Percentiles rank a stretch among this genome's conserved stretches.
Evolutionary conservation across 148 eudicot species (phyloP).

Genomic region (Fagopyrum esculentum): DNA sequence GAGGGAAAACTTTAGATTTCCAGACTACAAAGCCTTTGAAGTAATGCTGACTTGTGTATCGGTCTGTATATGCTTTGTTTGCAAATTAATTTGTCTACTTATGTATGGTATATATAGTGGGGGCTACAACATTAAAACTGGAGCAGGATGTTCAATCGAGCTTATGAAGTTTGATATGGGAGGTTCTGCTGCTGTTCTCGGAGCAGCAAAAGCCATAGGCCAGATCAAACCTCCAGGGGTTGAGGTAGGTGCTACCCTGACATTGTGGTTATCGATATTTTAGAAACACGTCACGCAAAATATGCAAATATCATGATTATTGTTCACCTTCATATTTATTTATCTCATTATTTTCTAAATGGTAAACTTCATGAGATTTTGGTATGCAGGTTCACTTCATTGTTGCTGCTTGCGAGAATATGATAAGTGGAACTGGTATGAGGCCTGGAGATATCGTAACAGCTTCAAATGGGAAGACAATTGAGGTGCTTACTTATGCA

Average conservation of each 20-base stretch:
- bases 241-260: slow-evolving; percentile 41
- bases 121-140: slow-evolving; percentile 98
- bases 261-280: neutral
- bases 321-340: neutral
- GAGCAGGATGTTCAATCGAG: slow-evolving; percentile 87
- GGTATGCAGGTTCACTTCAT: slow-evolving; percentile 83
- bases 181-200: slow-evolving; percentile 95
- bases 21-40: neutral
- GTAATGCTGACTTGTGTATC: neutral
- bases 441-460: slow-evolving; percentile 95
- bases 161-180: slow-evolving; percentile 98
- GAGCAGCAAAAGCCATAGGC: slow-evolving; percentile 98
- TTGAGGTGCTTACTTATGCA: slow-evolving; percentile 51
- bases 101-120: slow-evolving; percentile 48
- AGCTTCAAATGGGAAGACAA: slow-evolving; percentile 98
- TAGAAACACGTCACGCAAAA: neutral
- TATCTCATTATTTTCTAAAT: too few relatives aligned
- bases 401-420: slow-evolving; percentile 98
- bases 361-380: neutral
- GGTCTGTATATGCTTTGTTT: neutral
- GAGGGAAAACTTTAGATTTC: neutral
- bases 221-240: slow-evolving; percentile 97
- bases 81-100: neutral
- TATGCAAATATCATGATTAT: neutral
- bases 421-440: slow-evolving; percentile 99